Percentiles rank a stretch among this genome's conserved stretches.
Conservation (phyloP, 352 stramenopile genomes). For the Phytopythium ostracodes region DNA sequence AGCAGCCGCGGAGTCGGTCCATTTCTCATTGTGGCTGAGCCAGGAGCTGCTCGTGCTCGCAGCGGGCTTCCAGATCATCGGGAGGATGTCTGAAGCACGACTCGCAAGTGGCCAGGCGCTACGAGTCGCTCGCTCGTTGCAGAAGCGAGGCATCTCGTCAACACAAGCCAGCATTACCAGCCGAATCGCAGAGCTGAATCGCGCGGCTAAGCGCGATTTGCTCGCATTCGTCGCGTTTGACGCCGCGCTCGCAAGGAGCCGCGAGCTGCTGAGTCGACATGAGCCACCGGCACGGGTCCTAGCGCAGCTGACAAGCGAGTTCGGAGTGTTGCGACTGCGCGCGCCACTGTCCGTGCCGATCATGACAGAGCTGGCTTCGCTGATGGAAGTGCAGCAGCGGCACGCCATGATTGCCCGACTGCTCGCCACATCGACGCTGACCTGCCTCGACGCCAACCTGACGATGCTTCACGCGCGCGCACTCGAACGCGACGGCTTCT, state of each 20-base stretch:
- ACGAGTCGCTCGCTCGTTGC: not conserved
- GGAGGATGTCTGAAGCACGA: not conserved
- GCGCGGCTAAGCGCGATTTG: constrained; percentile 12
- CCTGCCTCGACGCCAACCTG: constrained; percentile 9
- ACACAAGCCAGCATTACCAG: not conserved
- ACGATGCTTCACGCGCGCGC: constrained; percentile 22
- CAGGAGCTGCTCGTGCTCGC: constrained; percentile 1
- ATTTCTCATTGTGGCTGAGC: not conserved
- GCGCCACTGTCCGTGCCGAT: constrained; percentile 22
- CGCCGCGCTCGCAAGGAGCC: constrained; percentile 8
- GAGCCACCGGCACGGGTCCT: constrained; percentile 18
- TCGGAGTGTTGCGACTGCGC: constrained; percentile 15
- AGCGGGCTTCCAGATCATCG: not conserved
- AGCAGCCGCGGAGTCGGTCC: not conserved
- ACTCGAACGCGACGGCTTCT: constrained; percentile 16
- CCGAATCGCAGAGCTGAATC: not conserved
- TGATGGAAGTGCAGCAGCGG: constrained; percentile 18
- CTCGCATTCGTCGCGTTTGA: constrained; percentile 25
- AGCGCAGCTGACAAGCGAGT: constrained; percentile 15
- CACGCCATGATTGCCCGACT: constrained; percentile 13
- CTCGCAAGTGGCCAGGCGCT: not conserved
- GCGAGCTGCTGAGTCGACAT: constrained; percentile 13
- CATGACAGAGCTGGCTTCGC: constrained; percentile 10
- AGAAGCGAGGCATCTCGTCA: not conserved
- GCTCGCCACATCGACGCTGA: constrained; percentile 16